phyloP scores from a whole-genome alignment of 192 early-diverging fungal species.

The Mortierella alpina region DNA sequence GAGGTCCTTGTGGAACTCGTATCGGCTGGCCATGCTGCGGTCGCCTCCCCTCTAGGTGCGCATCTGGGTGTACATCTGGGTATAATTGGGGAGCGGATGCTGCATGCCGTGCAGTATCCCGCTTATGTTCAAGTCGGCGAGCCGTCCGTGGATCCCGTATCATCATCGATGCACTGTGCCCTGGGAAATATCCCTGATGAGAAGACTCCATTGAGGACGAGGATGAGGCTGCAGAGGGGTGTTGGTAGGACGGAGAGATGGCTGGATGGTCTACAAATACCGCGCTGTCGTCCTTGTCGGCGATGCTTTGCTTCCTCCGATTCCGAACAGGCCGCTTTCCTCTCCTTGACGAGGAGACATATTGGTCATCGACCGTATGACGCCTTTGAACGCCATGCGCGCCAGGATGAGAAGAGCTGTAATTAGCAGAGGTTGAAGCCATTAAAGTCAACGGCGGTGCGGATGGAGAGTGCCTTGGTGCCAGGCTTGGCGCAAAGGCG shows the following conservation, averaged over 20 bases:
- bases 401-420: background rate
- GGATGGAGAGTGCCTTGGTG: conserved; percentile 15
- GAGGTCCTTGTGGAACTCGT: background rate
- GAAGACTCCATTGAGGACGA: background rate
- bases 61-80: background rate
- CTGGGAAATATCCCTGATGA: background rate
- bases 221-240: conserved; percentile 7
- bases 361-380: background rate
- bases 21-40: background rate
- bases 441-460: conserved; percentile 38
- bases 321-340: conserved; percentile 16
- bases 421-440: conserved; percentile 4
- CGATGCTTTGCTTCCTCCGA: background rate
- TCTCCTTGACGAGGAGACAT: background rate
- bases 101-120: conserved; percentile 10
- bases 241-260: conserved; percentile 20
- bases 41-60: background rate
- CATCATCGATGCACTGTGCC: background rate
- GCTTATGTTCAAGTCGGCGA: conserved; percentile 33
- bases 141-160: background rate
- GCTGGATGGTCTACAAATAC: conserved; percentile 19
- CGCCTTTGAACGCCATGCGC: background rate
- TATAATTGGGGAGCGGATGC: conserved; percentile 30
- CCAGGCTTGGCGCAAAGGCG: conserved; percentile 1
- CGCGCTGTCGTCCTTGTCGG: background rate